A percentile compares a stretch with the other conserved stretches of the same genome.
These are phyloP conservation scores for Stachybotrys chartarum DNA, from an alignment of 2,329 filamentous ascomycete species.

Conservation along the genomic window DNA sequence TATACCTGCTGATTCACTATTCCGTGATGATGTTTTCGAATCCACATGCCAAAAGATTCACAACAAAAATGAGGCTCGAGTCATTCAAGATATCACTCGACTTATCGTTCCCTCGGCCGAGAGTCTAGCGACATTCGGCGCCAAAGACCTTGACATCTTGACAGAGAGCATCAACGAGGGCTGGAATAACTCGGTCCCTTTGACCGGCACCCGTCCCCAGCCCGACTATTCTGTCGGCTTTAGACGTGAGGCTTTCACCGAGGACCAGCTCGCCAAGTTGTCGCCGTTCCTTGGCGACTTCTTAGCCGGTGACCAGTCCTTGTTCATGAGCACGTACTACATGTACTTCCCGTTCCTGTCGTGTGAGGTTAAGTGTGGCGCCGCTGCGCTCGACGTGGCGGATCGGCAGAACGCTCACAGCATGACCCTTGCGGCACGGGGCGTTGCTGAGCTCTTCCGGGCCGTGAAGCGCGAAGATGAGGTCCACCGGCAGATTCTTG, in stretches of 20 bases:
- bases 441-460: conserved; percentile 26
- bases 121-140: conserved; percentile 19
- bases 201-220: conserved; percentile 27
- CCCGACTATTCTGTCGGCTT: conserved; percentile 35
- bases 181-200: conserved; percentile 29
- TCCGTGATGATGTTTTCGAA: conserved; percentile 29
- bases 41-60: conserved; percentile 21
- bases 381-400: conserved; percentile 23
- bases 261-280: conserved; percentile 30
- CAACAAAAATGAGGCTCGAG: conserved; percentile 25
- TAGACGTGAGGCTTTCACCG: conserved; percentile 28
- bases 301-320: conserved; percentile 21
- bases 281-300: conserved; percentile 24
- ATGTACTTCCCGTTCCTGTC: conserved; percentile 41
- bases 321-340: conserved; percentile 34
- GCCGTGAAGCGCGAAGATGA: conserved; percentile 23
- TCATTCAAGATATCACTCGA: conserved; percentile 26
- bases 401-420: conserved; percentile 24
- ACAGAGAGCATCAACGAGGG: conserved; percentile 30
- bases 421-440: conserved; percentile 23
- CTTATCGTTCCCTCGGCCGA: conserved; percentile 31
- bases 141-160: conserved; percentile 3
- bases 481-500: conserved; percentile 26
- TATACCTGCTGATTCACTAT: conserved; percentile 23
- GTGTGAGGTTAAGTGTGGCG: conserved; percentile 36